Conservation (phyloP, 2,329 filamentous ascomycete genomes). For the Arthroderma uncinatum region DNA sequence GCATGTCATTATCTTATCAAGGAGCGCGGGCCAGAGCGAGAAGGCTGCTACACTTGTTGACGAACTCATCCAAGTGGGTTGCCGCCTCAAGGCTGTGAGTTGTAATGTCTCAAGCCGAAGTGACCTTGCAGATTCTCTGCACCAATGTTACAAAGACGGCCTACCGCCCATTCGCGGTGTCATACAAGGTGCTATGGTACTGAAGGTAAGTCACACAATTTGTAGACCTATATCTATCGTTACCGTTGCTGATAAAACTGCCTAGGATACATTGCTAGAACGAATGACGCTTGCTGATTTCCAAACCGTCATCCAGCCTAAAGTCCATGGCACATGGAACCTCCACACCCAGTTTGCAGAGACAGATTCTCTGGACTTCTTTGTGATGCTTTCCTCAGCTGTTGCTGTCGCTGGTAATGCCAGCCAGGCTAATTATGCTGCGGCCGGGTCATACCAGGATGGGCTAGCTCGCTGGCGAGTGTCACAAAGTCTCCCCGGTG, state of each 20-base stretch:
- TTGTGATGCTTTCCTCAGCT: conserved; percentile 12
- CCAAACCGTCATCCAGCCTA: conserved; percentile 19
- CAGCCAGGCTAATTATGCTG: conserved; percentile 10
- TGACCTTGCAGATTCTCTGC: conserved; percentile 11
- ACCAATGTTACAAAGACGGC: conserved; percentile 5
- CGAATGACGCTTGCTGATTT: conserved; percentile 1
- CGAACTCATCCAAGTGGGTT: conserved; percentile 9
- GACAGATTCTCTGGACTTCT: conserved; percentile 17
- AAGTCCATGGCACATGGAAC: conserved; percentile 21
- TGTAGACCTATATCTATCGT: background rate
- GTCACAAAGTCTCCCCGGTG: background rate
- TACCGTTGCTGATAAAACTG: conserved; percentile 16
- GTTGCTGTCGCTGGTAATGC: background rate
- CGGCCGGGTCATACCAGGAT: conserved; percentile 10
- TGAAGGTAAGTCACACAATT: conserved; percentile 4
- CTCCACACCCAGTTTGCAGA: conserved; percentile 17
- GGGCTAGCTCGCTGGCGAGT: conserved; percentile 14
- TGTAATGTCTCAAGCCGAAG: background rate
- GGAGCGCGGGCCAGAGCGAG: conserved; percentile 12
- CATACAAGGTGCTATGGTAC: conserved; percentile 9
- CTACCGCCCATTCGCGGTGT: conserved; percentile 7
- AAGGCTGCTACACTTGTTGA: conserved; percentile 8
- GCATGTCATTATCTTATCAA: conserved; percentile 23
- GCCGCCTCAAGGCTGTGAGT: conserved; percentile 4
- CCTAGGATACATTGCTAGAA: background rate